Conservation (phyloP, 1,284 basidiomycete genomes). For the Rhodotorula sp. region DNA sequence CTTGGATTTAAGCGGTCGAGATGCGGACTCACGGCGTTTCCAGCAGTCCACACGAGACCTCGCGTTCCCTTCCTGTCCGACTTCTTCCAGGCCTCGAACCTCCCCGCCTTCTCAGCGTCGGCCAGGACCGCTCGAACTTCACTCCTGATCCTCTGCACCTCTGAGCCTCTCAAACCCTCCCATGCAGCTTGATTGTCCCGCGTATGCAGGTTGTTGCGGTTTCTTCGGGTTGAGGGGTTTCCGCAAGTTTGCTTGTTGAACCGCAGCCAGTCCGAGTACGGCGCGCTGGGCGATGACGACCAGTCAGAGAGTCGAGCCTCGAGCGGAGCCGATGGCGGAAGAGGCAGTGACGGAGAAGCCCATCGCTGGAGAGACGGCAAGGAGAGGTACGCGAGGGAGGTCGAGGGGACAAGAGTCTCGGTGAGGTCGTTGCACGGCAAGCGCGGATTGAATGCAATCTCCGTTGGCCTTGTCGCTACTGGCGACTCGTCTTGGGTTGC, state of each 20-base stretch:
- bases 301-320: conserved; percentile 50
- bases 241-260: conserved; percentile 40
- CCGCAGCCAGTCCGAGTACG: conserved; percentile 32
- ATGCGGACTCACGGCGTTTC: conserved; percentile 48
- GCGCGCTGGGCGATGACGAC: conserved; percentile 47
- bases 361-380: conserved; percentile 4
- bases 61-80: conserved; percentile 19
- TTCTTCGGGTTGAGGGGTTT: conserved; percentile 10
- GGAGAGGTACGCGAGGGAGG: neutral
- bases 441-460: neutral
- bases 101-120: neutral
- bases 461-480: neutral
- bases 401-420: neutral
- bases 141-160: conserved; percentile 12
- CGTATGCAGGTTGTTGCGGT: conserved; percentile 4
- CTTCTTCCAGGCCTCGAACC: neutral
- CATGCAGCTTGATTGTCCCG: neutral
- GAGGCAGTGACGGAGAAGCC: conserved; percentile 42
- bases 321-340: conserved; percentile 49
- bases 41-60: conserved; percentile 55
- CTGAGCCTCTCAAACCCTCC: conserved; percentile 4
- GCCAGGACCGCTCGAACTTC: conserved; percentile 11
- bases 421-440: neutral
- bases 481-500: neutral
- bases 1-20: too few species aligned